A percentile compares a stretch with the other conserved stretches of the same genome.
Conservation (phyloP, 139 green algal genomes). For the Tetradesmus lagerheimii region DNA sequence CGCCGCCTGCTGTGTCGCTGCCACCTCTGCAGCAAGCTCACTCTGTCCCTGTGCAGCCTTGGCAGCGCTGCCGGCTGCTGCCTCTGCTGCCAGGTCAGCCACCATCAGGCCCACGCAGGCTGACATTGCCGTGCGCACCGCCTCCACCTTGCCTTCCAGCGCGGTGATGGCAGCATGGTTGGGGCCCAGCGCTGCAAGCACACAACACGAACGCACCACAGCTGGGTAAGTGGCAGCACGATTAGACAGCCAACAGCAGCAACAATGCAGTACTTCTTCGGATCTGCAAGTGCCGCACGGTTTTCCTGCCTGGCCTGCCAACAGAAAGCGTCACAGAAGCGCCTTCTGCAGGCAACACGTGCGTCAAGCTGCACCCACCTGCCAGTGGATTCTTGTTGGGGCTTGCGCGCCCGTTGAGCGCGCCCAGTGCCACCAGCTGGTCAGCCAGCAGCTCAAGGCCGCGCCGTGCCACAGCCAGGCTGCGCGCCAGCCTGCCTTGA, state of each 20-base stretch:
- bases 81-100: conserved; percentile 15
- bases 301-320: no score
- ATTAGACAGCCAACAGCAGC: background rate
- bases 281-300: background rate
- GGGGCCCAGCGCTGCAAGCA: conserved; percentile 38
- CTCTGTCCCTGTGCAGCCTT: background rate
- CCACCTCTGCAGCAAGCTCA: conserved; percentile 2
- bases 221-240: background rate
- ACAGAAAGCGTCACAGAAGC: no score
- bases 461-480: background rate
- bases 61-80: background rate
- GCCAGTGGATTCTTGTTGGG: conserved; percentile 46
- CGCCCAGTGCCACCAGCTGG: conserved; percentile 43
- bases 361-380: background rate
- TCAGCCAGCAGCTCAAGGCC: conserved; percentile 45
- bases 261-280: background rate
- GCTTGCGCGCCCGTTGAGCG: conserved; percentile 6
- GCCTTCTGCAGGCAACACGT: background rate
- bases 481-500: background rate
- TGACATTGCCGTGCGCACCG: conserved; percentile 44
- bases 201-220: background rate
- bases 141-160: conserved; percentile 47
- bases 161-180: conserved; percentile 37
- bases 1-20: conserved; percentile 18
- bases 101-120: conserved; percentile 38